Base-by-base conservation (phyloP, 176 grass and related monocot genomes). In the Stipa capillata region DNA sequence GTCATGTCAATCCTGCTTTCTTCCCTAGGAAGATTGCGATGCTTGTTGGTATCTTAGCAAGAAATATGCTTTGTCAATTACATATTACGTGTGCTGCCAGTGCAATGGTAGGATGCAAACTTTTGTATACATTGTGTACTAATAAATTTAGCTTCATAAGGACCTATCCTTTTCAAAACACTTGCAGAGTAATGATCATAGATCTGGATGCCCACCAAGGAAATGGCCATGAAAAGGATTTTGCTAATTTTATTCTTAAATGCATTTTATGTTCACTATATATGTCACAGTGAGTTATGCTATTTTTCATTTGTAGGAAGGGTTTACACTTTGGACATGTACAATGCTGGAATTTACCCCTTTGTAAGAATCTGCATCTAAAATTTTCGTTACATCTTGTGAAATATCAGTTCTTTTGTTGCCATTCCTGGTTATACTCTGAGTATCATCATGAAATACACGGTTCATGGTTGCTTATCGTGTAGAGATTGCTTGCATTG, bases 171-270 rank as follows among this genome's bases (percentile, higher is more conserved):
- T 53, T 75, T 20, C 24, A 10, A 53, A 80, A 73, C 5, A 79
- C 61, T 48, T 90, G 68, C 85, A 94, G 89, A 51, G 95, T 88
- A 49, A 92, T 97, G 95, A 92, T 97, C 70, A 94, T 97, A 82
- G 95, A 97, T 79, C 87, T 97, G 75, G 95, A 97, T 90, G 95
- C 95, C 57, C 91, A 97, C 83, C 95, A 97, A 93, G 95, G 95
- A 55, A 97, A 97, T 92, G 95, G 95, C 42, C 85, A 97, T 71
- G 92, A 92, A 88, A 92, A 78, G 56, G 92, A 97, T 89, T 97
- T 97, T 55, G 90, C 89, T 43, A 81, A 92, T 79, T 77, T 55
- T 81, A 24, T 25, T 76, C 55, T 55, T 62, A 6, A 82, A 14
- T 31, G 2, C 29, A 33, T 82, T 83, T 45, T 72, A 2, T 65